phyloP scores from a whole-genome alignment of 345 rosid genomes.

The Geranium brycei region DNA sequence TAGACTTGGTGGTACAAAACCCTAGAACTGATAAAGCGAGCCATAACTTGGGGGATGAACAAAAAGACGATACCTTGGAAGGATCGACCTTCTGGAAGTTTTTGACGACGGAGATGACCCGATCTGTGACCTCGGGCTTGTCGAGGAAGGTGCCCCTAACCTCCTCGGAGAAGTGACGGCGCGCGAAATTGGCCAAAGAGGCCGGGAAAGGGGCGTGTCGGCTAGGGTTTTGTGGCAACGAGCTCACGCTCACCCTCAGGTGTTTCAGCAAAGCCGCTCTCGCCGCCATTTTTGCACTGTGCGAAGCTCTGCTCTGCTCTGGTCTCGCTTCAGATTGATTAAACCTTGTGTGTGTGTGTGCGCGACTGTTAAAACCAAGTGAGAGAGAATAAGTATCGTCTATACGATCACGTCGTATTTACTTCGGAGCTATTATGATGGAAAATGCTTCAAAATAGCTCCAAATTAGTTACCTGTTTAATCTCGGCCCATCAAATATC shows the following conservation, averaged over 20 bases:
- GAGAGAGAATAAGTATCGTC: too few species aligned
- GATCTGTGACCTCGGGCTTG: conserved; percentile 92
- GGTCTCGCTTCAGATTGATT: not conserved
- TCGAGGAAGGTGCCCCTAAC: conserved; percentile 83
- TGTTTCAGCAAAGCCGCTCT: conserved; percentile 57
- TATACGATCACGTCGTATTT: too few species aligned
- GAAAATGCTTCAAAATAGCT: too few species aligned
- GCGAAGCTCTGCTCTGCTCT: not conserved
- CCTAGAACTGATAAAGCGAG: too few species aligned
- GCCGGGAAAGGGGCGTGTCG: conserved; percentile 12
- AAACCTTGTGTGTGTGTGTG: not conserved
- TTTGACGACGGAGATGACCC: conserved; percentile 75
- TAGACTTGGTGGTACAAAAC: too few species aligned
- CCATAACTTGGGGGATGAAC: not conserved
- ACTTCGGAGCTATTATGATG: too few species aligned
- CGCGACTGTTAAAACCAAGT: not conserved
- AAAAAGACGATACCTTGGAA: conserved; percentile 43
- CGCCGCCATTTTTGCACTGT: conserved; percentile 30
- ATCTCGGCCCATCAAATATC: too few species aligned
- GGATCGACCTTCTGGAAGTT: conserved; percentile 85
- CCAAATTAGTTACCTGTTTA: too few species aligned
- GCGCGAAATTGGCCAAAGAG: conserved; percentile 27
- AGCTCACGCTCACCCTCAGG: conserved; percentile 47
- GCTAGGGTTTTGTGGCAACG: conserved; percentile 23
- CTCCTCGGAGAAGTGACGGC: conserved; percentile 70